These are phyloP conservation scores for Aspergillus sp. DNA, from an alignment of 2,329 filamentous ascomycete species.

Conservation along the genomic window DNA sequence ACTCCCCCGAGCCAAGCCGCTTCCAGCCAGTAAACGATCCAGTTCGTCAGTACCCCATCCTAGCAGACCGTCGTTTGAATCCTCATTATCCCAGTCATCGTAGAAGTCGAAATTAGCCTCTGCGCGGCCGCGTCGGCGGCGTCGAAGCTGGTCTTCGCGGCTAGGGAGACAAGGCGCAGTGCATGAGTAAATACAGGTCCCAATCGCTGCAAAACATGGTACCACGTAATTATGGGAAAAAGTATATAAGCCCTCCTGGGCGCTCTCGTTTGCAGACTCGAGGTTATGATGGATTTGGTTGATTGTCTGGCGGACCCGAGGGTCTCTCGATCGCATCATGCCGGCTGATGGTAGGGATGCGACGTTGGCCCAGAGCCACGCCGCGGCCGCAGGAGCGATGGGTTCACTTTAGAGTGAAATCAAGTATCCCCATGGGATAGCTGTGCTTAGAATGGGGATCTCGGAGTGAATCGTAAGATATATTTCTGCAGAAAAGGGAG, in stretches of 20 bases:
- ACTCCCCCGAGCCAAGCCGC: slow-evolving; percentile 45
- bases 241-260: slow-evolving; percentile 86
- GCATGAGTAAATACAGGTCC: slow-evolving; percentile 65
- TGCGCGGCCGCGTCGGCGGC: slow-evolving; percentile 67
- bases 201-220: slow-evolving; percentile 73
- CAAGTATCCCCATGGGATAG: slow-evolving; percentile 18
- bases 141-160: slow-evolving; percentile 71
- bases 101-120: slow-evolving; percentile 96
- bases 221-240: slow-evolving; percentile 83
- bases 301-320: slow-evolving; percentile 87
- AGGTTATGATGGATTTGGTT: slow-evolving; percentile 90
- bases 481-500: background rate
- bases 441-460: background rate
- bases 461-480: background rate
- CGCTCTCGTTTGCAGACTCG: slow-evolving; percentile 85
- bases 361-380: slow-evolving; percentile 24
- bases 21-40: slow-evolving; percentile 76
- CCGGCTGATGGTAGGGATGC: slow-evolving; percentile 20
- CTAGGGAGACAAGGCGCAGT: slow-evolving; percentile 70
- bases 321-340: slow-evolving; percentile 70
- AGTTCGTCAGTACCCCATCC: slow-evolving; percentile 84
- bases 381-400: background rate
- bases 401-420: slow-evolving; percentile 11
- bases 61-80: slow-evolving; percentile 61
- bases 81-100: slow-evolving; percentile 85